Conservation (phyloP, 1,139 yeast genomes). For the Meyerozyma carpophila region DNA sequence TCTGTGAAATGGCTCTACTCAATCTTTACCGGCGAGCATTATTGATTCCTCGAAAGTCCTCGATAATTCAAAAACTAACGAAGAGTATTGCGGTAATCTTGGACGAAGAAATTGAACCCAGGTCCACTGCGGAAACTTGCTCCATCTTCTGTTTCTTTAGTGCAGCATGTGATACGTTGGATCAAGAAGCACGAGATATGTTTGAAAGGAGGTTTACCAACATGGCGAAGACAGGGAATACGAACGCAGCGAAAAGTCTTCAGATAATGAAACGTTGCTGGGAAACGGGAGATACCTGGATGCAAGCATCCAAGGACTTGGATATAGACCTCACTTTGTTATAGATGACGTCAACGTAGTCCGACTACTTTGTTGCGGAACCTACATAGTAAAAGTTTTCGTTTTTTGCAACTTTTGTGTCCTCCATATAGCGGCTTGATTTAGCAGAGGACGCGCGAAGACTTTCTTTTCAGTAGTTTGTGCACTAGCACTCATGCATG, state of each 20-base stretch:
- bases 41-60: conserved; percentile 40
- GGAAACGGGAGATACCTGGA: conserved; percentile 55
- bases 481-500: background rate
- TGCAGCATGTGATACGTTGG: conserved; percentile 55
- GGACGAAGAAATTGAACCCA: conserved; percentile 32
- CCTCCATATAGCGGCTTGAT: background rate
- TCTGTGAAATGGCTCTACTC: conserved; percentile 49
- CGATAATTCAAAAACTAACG: conserved; percentile 44
- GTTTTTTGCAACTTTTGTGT: background rate
- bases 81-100: conserved; percentile 31
- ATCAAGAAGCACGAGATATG: conserved; percentile 25
- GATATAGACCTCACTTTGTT: conserved; percentile 46
- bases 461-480: conserved; percentile 29
- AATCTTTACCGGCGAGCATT: conserved; percentile 55
- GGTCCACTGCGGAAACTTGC: conserved; percentile 52
- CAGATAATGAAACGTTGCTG: conserved; percentile 52
- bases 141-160: conserved; percentile 51
- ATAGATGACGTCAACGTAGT: conserved; percentile 9
- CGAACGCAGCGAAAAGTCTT: conserved; percentile 44
- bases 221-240: conserved; percentile 41
- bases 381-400: too few relatives aligned
- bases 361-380: too few relatives aligned
- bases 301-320: conserved; percentile 39
- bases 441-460: background rate
- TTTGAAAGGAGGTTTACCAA: conserved; percentile 33